Evolutionary conservation across 2,329 filamentous ascomycete genomes (phyloP).

Genomic region (Alternaria solani): DNA sequence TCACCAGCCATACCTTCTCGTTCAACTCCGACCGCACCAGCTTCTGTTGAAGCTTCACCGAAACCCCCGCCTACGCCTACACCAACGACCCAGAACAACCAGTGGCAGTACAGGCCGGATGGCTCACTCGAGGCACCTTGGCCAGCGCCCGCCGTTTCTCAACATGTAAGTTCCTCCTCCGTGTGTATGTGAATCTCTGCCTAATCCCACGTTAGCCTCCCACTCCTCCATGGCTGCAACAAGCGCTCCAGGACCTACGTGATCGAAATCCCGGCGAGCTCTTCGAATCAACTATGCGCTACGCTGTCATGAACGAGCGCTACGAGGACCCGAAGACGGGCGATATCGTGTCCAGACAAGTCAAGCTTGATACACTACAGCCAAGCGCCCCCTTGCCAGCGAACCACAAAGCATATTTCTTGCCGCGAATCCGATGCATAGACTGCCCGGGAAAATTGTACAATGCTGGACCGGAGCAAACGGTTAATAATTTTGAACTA

Average conservation of each 20-base stretch:
- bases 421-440: slow-evolving; percentile 88
- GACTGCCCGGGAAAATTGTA: slow-evolving; percentile 96
- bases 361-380: slow-evolving; percentile 60
- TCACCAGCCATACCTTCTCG: slow-evolving; percentile 55
- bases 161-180: slow-evolving; percentile 64
- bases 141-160: slow-evolving; percentile 66
- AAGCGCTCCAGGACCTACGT: slow-evolving; percentile 75
- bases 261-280: slow-evolving; percentile 77
- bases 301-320: slow-evolving; percentile 76
- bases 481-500: slow-evolving; percentile 89
- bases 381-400: slow-evolving; percentile 63
- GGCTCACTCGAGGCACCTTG: slow-evolving; percentile 72
- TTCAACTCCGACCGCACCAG: slow-evolving; percentile 35
- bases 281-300: slow-evolving; percentile 92
- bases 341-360: slow-evolving; percentile 55
- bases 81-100: slow-evolving; percentile 40
- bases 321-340: slow-evolving; percentile 62
- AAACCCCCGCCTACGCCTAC: slow-evolving; percentile 50
- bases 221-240: slow-evolving; percentile 83
- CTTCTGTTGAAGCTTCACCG: slow-evolving; percentile 41
- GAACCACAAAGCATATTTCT: slow-evolving; percentile 78
- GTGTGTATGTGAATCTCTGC: neutral
- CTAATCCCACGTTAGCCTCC: slow-evolving; percentile 68
- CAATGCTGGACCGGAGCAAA: slow-evolving; percentile 84
- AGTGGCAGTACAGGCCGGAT: slow-evolving; percentile 49